Evolutionary conservation across 345 rosid species (phyloP), one percentile per base, ranked within the genome.

Genomic region (Arabis hirsuta): DNA sequence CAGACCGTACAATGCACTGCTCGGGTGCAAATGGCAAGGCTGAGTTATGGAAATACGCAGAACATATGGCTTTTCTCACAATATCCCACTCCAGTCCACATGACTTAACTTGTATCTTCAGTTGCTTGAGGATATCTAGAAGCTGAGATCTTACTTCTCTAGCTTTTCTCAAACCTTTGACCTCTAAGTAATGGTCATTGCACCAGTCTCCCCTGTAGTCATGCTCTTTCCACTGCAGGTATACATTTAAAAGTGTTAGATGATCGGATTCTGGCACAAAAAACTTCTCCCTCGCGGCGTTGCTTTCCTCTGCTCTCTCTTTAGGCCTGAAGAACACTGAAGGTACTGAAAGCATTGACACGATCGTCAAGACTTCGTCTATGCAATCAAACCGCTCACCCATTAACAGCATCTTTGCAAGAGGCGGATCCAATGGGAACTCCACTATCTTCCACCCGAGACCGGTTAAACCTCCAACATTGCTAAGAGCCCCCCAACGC

Each of bases 381-480:
- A 91, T 36, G 74, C 99, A 95, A 22, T 71, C 83, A 13, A 91
- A 81, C 67, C 73, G 84, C 62, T 88, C 99, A 19, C 99, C 99
- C 85, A 88, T 95, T 79, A 95, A 81, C 34, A 91, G 89, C 99
- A 95, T 95, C 89, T 95, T 95, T 26, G 99, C 99, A 53, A 95
- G 96, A 1, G 99, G 92, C 24, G 99, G 99, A 71, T 95, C 99
- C 84, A 91, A 66, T 0, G 97, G 97, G 76, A 95, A 91, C 81
- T 91, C 97, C 57, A 95, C 96, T 97, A 95, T 95, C 84, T 95
- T 95, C 99, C 97, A 95, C 13, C 99, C 97, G 12, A 91, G 85
- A 50, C 82, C 90, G 1, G 99, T 95, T 62, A 95, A 73, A 48
- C 82, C 84, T 43, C 99, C 96, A 9, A 91, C 96, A 73, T 95